Conservation (phyloP, 2,329 filamentous ascomycete species). For the Penicillium paneum region DNA sequence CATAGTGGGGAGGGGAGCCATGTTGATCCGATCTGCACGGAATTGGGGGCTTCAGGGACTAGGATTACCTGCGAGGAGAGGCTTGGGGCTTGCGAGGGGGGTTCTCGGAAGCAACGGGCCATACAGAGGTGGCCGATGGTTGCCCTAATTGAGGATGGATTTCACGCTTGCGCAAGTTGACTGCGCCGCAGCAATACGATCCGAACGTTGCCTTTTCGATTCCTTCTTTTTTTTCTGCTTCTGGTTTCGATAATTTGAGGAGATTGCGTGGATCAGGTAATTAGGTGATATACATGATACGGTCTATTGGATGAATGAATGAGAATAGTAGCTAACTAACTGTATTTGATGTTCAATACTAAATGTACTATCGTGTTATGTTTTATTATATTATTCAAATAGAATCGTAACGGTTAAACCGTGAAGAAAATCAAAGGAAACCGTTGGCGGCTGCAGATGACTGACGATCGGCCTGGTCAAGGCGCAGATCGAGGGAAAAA, state of each 20-base stretch:
- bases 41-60: constrained; percentile 18
- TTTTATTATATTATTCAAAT: background rate
- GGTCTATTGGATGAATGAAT: no score
- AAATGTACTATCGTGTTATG: no score
- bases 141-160: constrained; percentile 2
- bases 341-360: no score
- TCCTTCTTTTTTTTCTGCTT: background rate
- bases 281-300: no score
- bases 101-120: constrained; percentile 7
- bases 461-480: constrained; percentile 13
- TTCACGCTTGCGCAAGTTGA: constrained; percentile 13
- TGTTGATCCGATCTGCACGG: constrained; percentile 28
- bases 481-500: constrained; percentile 9
- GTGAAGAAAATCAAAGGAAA: constrained; percentile 17
- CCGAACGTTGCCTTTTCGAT: background rate
- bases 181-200: constrained; percentile 10
- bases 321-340: no score
- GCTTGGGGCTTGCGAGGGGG: constrained; percentile 6
- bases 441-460: constrained; percentile 20
- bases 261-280: background rate
- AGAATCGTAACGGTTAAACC: background rate
- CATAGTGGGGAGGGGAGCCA: constrained; percentile 6
- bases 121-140: background rate
- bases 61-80: constrained; percentile 1
- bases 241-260: background rate